phyloP scores from a whole-genome alignment of 2,329 filamentous ascomycete species.

The Arthrobotrys entomopaga region DNA sequence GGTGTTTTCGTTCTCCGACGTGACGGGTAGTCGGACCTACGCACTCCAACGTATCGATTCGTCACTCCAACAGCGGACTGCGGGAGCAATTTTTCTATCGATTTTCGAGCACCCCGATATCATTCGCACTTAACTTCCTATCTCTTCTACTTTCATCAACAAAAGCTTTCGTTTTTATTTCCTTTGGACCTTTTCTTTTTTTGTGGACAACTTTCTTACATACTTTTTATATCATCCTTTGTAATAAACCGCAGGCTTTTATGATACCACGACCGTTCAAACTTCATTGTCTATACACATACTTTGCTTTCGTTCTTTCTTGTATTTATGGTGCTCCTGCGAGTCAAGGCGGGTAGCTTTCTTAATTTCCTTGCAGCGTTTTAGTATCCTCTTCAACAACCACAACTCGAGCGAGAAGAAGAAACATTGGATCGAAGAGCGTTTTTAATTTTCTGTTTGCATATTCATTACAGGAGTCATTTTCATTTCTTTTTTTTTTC shows the following conservation, averaged over 20 bases:
- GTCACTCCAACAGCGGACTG: neutral
- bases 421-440: no score
- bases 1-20: conserved; percentile 58
- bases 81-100: neutral
- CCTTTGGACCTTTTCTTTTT: conserved; percentile 1
- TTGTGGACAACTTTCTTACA: conserved; percentile 12
- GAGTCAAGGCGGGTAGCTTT: conserved; percentile 6
- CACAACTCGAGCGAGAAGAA: no score
- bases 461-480: neutral
- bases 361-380: neutral
- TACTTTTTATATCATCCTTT: conserved; percentile 21
- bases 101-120: neutral
- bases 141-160: neutral
- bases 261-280: conserved; percentile 50
- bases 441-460: neutral
- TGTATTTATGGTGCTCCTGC: conserved; percentile 36
- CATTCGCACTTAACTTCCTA: neutral
- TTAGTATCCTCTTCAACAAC: no score
- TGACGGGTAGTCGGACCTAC: conserved; percentile 14
- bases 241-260: conserved; percentile 37
- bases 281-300: conserved; percentile 38
- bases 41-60: no score
- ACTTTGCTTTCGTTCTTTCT: conserved; percentile 12
- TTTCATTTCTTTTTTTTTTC: neutral
- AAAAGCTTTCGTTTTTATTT: conserved; percentile 12